These are phyloP conservation scores for Flaveria sonorensis DNA, from an alignment of 129 eudicot genomes.

Conservation along the genomic window DNA sequence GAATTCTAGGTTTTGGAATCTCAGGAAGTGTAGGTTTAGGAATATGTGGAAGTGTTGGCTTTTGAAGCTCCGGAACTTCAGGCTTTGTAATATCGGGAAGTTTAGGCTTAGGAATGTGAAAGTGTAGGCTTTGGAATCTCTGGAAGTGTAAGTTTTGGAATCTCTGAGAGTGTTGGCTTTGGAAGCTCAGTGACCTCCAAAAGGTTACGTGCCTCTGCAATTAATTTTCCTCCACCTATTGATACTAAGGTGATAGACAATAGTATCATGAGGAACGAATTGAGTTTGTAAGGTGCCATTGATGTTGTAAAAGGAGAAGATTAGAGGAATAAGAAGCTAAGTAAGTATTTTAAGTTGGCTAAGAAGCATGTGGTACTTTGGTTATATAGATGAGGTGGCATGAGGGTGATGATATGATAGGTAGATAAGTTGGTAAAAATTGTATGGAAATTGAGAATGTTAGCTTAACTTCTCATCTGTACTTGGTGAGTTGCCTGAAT, in stretches of 20 bases:
- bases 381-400: background rate
- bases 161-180: too few relatives aligned
- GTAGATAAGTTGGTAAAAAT: conserved; percentile 4
- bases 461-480: conserved; percentile 14
- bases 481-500: too few relatives aligned
- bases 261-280: conserved; percentile 15
- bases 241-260: conserved; percentile 22
- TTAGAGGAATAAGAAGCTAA: background rate
- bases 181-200: conserved; percentile 27
- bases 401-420: too few relatives aligned
- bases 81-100: background rate
- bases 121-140: too few relatives aligned
- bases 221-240: background rate
- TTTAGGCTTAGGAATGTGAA: conserved; percentile 9
- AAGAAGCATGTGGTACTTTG: too few relatives aligned
- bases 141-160: too few relatives aligned
- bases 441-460: background rate
- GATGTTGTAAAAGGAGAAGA: background rate
- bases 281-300: conserved; percentile 19
- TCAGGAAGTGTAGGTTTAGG: conserved; percentile 12
- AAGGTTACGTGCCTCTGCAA: conserved; percentile 25
- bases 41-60: conserved; percentile 20
- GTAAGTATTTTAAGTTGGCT: background rate
- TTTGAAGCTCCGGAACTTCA: conserved; percentile 1
- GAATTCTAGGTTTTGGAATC: conserved; percentile 19